A percentile compares a stretch with the other conserved stretches of the same genome.
Conservation (phyloP, 176 grass and related monocot species). For the Ensete ventricosum region DNA sequence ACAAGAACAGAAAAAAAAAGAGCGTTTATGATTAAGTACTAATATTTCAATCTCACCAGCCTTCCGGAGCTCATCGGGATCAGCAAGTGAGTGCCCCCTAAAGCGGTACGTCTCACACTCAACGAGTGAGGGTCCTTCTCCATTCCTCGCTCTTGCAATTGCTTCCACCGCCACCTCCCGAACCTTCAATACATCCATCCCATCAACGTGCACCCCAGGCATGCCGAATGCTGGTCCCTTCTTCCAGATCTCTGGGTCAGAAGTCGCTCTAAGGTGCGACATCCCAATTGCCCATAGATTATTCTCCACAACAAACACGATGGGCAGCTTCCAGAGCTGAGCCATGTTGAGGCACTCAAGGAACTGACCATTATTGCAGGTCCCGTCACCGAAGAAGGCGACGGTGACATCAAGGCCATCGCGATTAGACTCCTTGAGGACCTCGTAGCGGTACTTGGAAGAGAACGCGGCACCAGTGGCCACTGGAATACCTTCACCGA, state of each 20-base stretch:
- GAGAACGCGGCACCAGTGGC: constrained; percentile 86
- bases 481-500: constrained; percentile 86
- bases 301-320: constrained; percentile 97
- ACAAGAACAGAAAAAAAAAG: too few relatives aligned
- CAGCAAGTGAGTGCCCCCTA: constrained; percentile 77
- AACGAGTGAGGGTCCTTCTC: constrained; percentile 83
- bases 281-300: constrained; percentile 91
- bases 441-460: constrained; percentile 80
- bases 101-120: constrained; percentile 89
- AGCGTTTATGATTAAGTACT: too few relatives aligned
- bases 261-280: constrained; percentile 71
- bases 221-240: constrained; percentile 90
- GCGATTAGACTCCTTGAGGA: constrained; percentile 64
- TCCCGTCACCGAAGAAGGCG: constrained; percentile 93
- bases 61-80: constrained; percentile 85
- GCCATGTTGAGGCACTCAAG: constrained; percentile 99
- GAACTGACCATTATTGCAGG: constrained; percentile 91
- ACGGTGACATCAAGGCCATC: constrained; percentile 69
- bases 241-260: constrained; percentile 89
- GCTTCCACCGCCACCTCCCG: constrained; percentile 89
- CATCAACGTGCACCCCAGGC: constrained; percentile 83
- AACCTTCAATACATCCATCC: constrained; percentile 92
- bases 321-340: constrained; percentile 92
- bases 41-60: constrained; percentile 36
- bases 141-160: constrained; percentile 73